Conservation (phyloP, 2,329 filamentous ascomycete genomes). For the Ramichloridium luteum region DNA sequence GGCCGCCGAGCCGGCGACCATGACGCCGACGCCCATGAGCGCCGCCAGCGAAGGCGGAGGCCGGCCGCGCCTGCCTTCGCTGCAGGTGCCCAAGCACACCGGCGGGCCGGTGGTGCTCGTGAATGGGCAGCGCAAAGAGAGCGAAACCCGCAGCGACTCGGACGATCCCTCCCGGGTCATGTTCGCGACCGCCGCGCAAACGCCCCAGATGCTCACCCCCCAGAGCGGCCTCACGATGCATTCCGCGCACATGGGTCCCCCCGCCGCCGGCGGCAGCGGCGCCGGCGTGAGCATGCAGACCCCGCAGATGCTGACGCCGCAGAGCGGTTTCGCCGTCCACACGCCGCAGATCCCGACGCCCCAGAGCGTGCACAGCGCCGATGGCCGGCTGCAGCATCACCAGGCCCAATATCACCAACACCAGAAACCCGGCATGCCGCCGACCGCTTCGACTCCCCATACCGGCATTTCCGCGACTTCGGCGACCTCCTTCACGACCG, state of each 20-base stretch:
- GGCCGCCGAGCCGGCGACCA: slow-evolving; percentile 20
- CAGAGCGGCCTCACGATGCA: no score
- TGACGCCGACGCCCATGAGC: slow-evolving; percentile 32
- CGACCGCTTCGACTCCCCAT: no score
- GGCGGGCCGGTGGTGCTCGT: slow-evolving; percentile 47
- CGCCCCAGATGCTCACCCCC: no score
- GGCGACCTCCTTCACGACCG: no score
- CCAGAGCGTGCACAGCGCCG: no score
- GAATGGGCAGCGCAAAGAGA: slow-evolving; percentile 34
- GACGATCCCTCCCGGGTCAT: slow-evolving; percentile 11
- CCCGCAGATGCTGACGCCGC: slow-evolving; percentile 2
- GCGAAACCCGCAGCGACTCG: slow-evolving; percentile 13
- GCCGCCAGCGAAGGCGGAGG: slow-evolving; percentile 16
- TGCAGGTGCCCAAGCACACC: slow-evolving; percentile 51
- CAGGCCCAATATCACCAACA: no score
- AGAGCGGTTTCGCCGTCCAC: no score
- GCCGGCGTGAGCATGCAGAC: neutral
- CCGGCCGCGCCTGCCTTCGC: slow-evolving; percentile 41
- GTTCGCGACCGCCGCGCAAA: no score
- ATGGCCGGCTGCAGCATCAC: neutral
- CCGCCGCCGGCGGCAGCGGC: slow-evolving; percentile 4
- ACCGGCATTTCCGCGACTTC: no score
- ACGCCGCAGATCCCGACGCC: no score
- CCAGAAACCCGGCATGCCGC: no score
- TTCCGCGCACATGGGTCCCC: no score